phyloP scores from a whole-genome alignment of 2,329 filamentous ascomycete species.

The Blastomyces silverae region DNA sequence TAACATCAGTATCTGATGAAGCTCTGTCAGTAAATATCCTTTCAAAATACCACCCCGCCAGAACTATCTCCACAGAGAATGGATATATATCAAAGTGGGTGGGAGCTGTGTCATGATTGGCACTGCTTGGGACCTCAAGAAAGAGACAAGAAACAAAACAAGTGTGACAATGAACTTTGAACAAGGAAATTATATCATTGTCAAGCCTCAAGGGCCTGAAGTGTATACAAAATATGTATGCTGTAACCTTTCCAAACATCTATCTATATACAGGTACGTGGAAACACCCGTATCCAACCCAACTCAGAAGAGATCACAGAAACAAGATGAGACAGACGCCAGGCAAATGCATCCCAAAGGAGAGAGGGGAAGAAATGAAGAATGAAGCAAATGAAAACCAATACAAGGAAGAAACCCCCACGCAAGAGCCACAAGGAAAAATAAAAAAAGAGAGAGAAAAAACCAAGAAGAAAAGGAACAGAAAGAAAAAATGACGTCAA shows the following conservation, averaged over 20 bases:
- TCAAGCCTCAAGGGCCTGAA: background rate
- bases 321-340: background rate
- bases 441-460: too few relatives aligned
- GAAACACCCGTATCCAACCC: background rate
- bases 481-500: conserved; percentile 17
- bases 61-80: background rate
- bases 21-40: background rate
- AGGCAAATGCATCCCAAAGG: background rate
- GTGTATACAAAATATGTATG: background rate
- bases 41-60: background rate
- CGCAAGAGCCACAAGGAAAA: conserved; percentile 14
- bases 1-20: background rate
- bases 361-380: background rate
- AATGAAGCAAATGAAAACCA: background rate
- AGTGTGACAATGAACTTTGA: background rate
- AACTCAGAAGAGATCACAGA: background rate
- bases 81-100: background rate
- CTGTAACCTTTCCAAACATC: background rate
- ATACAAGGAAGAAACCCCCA: conserved; percentile 13
- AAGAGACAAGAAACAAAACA: background rate
- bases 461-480: conserved; percentile 12
- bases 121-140: background rate
- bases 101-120: background rate
- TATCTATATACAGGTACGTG: background rate
- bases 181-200: background rate